A percentile compares a stretch with the other conserved stretches of the same genome.
Conservation (phyloP, 805 yeast species). For the Grigorovia yakushimaensis region DNA sequence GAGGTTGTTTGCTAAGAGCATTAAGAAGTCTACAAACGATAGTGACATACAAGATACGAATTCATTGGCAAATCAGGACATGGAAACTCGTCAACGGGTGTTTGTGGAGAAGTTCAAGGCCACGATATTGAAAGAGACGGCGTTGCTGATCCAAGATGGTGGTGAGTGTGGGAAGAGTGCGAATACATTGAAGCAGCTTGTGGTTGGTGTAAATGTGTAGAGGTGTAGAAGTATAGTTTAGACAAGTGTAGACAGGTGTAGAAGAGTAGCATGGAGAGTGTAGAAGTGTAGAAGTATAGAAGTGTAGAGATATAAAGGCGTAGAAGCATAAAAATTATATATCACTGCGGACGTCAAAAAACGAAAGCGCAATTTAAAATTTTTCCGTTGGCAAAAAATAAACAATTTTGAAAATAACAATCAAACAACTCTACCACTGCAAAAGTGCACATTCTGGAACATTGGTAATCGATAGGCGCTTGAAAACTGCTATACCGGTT, state of each 20-base stretch:
- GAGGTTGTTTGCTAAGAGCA: constrained; percentile 43
- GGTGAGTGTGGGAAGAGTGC: constrained; percentile 57
- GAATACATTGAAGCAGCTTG: constrained; percentile 20
- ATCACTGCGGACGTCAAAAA: not conserved
- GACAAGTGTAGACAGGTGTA: too few relatives aligned
- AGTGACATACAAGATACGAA: constrained; percentile 1
- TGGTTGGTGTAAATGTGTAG: not conserved
- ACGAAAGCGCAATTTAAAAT: too few relatives aligned
- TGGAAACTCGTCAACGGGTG: constrained; percentile 24
- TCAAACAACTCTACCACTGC: not conserved
- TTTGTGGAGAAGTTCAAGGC: constrained; percentile 43
- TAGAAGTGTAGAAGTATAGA: too few relatives aligned
- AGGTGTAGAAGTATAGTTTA: not conserved
- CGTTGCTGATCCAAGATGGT: constrained; percentile 51
- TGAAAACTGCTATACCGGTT: not conserved
- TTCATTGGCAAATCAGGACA: constrained; percentile 16
- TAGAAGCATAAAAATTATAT: too few relatives aligned
- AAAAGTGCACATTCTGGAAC: not conserved
- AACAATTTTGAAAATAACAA: not conserved
- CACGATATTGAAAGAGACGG: constrained; percentile 42
- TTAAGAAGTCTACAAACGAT: constrained; percentile 19
- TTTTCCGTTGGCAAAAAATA: not conserved
- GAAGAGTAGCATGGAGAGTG: not conserved
- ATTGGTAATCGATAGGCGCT: not conserved
- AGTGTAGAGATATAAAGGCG: not conserved